Percentiles rank a stretch among this genome's conserved stretches.
Conservation (phyloP, 2,329 filamentous ascomycete genomes). For the Alternaria solani region DNA sequence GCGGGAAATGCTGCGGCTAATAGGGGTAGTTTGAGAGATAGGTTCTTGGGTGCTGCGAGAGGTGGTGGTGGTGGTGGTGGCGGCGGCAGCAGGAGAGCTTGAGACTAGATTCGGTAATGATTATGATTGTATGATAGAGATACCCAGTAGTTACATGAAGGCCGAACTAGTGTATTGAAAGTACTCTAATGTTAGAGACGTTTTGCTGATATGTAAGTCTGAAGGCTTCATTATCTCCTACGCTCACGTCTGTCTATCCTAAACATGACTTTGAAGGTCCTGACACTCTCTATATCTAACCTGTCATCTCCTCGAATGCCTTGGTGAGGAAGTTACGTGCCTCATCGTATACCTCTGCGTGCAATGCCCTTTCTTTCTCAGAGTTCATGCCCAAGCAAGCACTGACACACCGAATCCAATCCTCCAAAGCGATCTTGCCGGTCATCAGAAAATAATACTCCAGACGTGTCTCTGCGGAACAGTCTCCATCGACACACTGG, state of each 20-base stretch:
- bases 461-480: conserved; percentile 24
- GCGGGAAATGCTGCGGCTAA: conserved; percentile 33
- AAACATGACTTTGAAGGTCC: background rate
- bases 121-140: conserved; percentile 8
- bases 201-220: background rate
- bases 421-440: conserved; percentile 18
- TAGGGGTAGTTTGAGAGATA: conserved; percentile 39
- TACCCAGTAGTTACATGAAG: conserved; percentile 7
- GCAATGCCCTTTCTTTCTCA: conserved; percentile 17
- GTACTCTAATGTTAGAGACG: background rate
- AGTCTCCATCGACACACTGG: conserved; percentile 20
- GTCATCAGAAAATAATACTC: conserved; percentile 29
- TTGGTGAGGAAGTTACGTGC: conserved; percentile 23
- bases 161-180: background rate
- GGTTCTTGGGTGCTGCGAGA: conserved; percentile 37
- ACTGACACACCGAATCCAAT: conserved; percentile 24
- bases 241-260: background rate
- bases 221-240: background rate
- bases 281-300: background rate
- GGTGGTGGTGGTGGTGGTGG: conserved; percentile 23
- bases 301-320: conserved; percentile 11
- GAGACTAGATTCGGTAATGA: background rate
- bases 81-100: conserved; percentile 24
- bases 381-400: conserved; percentile 16
- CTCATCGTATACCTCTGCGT: conserved; percentile 20